Evolutionary conservation across 2,329 filamentous ascomycete genomes (phyloP).

Genomic region (Sphaerostilbella broomeana): DNA sequence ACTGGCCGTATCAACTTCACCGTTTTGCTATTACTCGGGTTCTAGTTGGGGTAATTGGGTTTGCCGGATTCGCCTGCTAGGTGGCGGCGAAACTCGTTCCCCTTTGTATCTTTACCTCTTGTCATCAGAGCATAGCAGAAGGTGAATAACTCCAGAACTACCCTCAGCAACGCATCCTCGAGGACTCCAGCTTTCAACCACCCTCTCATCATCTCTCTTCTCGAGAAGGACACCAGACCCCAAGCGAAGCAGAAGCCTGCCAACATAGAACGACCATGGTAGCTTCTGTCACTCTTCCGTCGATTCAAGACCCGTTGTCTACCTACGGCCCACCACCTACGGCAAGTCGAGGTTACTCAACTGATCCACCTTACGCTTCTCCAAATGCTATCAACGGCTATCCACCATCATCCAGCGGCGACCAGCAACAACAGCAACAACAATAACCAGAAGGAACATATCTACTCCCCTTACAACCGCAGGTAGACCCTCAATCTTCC

Average conservation of each 20-base stretch:
- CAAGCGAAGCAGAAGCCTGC: slow-evolving; percentile 8
- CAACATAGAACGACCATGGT: slow-evolving; percentile 32
- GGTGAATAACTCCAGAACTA: slow-evolving; percentile 33
- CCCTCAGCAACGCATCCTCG: slow-evolving; percentile 28
- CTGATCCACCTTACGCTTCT: slow-evolving; percentile 36
- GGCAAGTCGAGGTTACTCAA: slow-evolving; percentile 27
- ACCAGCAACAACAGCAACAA: slow-evolving; percentile 24
- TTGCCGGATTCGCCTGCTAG: no score
- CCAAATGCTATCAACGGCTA: slow-evolving; percentile 42
- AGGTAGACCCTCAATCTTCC: slow-evolving; percentile 28
- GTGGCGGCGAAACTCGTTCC: no score
- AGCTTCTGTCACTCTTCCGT: slow-evolving; percentile 40
- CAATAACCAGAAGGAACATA: no score
- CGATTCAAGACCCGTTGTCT: slow-evolving; percentile 42
- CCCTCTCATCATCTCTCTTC: slow-evolving; percentile 27
- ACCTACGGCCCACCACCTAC: slow-evolving; percentile 28
- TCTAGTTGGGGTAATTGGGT: no score
- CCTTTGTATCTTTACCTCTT: no score
- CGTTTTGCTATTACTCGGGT: no score
- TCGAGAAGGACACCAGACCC: slow-evolving; percentile 36
- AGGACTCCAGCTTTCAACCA: slow-evolving; percentile 38
- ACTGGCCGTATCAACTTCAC: no score
- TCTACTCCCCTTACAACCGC: slow-evolving; percentile 33
- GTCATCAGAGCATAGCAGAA: slow-evolving; percentile 34
- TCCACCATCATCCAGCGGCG: slow-evolving; percentile 31